Conservation (phyloP, 176 grass and related monocot genomes). For the Dactylis glomerata region DNA sequence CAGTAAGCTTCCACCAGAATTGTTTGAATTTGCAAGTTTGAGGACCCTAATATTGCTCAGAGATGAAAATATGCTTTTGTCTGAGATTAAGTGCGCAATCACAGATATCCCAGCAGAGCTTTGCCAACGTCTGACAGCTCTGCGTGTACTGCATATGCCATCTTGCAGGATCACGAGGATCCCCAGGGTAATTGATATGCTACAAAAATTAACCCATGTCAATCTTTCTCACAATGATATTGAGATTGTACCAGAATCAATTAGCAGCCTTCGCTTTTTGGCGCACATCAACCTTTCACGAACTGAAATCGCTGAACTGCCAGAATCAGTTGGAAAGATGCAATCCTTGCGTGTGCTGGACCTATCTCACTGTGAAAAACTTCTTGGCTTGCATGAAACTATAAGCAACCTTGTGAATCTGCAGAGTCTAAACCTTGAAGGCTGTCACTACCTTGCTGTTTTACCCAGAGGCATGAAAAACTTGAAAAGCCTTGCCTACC, state of each 20-base stretch:
- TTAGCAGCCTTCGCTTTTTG: background rate
- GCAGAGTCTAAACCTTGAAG: background rate
- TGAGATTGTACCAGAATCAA: conserved; percentile 1
- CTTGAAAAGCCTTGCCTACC: conserved; percentile 4
- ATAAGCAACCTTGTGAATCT: conserved; percentile 15
- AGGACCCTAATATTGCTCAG: conserved; percentile 11
- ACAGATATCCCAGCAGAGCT: conserved; percentile 1
- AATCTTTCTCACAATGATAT: conserved; percentile 13
- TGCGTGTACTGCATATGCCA: conserved; percentile 1
- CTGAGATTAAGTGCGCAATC: background rate
- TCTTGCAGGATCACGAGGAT: background rate
- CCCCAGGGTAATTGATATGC: background rate
- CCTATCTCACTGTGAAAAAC: conserved; percentile 13
- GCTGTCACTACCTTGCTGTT: conserved; percentile 4
- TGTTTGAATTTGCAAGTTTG: background rate
- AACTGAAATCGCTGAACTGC: background rate
- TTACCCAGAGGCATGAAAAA: conserved; percentile 4
- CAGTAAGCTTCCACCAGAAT: conserved; percentile 9
- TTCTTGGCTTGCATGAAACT: conserved; percentile 9
- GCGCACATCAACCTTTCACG: background rate
- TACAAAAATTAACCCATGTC: background rate
- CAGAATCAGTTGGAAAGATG: conserved; percentile 11
- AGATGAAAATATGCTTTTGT: conserved; percentile 13
- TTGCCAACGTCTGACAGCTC: background rate
- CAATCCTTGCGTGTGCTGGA: conserved; percentile 5